Evolutionary conservation across 2,329 filamentous ascomycete species (phyloP).

Genomic region (Xylariomycetidae sp.): DNA sequence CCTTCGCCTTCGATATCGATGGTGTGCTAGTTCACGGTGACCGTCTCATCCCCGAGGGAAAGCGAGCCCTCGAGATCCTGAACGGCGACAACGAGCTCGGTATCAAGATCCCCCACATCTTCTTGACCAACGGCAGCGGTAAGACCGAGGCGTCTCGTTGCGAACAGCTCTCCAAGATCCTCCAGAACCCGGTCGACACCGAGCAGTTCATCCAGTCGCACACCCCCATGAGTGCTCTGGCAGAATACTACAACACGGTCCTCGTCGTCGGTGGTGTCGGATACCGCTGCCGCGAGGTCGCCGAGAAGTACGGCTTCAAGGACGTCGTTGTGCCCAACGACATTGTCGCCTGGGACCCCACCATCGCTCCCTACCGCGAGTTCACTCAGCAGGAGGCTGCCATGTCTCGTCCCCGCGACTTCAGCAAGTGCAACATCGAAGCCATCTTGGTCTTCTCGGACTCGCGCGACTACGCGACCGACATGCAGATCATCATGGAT

Average conservation of each 20-base stretch:
- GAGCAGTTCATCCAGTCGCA: conserved; percentile 75
- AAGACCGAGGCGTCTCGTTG: conserved; percentile 62
- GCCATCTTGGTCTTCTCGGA: conserved; percentile 72
- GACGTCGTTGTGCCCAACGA: conserved; percentile 69
- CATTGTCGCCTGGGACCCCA: conserved; percentile 63
- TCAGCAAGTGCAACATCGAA: conserved; percentile 64
- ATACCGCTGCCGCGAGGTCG: conserved; percentile 67
- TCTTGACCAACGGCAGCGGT: conserved; percentile 69
- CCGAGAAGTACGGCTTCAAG: conserved; percentile 68
- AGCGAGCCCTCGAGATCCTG: conserved; percentile 60
- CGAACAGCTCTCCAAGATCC: conserved; percentile 61
- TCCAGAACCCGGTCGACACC: conserved; percentile 57
- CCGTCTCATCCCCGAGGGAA: conserved; percentile 61
- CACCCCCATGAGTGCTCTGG: conserved; percentile 69
- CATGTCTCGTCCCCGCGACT: conserved; percentile 64
- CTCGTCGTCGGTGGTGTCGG: conserved; percentile 71
- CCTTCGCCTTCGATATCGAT: conserved; percentile 75
- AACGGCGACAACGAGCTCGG: conserved; percentile 73
- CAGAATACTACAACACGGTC: conserved; percentile 72
- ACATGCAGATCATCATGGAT: conserved; percentile 73
- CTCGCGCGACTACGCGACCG: conserved; percentile 67
- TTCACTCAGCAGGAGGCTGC: conserved; percentile 64
- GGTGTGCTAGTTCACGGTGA: conserved; percentile 71
- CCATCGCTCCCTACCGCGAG: conserved; percentile 61
- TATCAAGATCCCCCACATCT: conserved; percentile 71